phyloP scores from a whole-genome alignment of 345 rosid species.

The Litchi chinensis region DNA sequence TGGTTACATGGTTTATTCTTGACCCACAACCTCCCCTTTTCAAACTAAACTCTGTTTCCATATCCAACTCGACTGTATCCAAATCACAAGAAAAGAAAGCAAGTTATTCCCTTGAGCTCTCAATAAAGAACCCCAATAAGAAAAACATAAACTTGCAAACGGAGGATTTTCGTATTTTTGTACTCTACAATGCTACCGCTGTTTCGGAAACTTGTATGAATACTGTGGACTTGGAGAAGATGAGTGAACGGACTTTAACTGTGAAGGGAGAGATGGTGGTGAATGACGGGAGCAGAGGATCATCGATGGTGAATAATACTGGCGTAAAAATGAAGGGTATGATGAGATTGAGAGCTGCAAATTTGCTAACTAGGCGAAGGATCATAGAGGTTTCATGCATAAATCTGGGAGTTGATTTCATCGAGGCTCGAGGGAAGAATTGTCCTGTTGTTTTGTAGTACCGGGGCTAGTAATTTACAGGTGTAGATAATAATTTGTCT shows the following conservation, averaged over 20 bases:
- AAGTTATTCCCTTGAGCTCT: conserved; percentile 13
- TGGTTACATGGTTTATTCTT: conserved; percentile 30
- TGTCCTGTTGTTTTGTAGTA: background rate
- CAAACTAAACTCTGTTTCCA: conserved; percentile 23
- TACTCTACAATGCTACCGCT: background rate
- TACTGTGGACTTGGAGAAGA: background rate
- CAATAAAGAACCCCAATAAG: conserved; percentile 26
- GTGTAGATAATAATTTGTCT: too few relatives aligned
- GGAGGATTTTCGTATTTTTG: background rate
- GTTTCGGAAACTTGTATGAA: background rate
- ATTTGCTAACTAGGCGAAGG: conserved; percentile 21
- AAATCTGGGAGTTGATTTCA: conserved; percentile 15
- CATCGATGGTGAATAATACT: conserved; percentile 8
- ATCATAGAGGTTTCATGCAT: conserved; percentile 1
- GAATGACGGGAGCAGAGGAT: conserved; percentile 27
- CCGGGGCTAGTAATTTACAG: too few relatives aligned
- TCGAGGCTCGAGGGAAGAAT: conserved; percentile 3
- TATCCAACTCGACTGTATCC: conserved; percentile 25
- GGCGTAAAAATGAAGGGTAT: background rate
- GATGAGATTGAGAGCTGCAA: conserved; percentile 3
- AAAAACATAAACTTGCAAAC: conserved; percentile 16
- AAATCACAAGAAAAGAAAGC: conserved; percentile 7
- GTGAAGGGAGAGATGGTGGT: background rate
- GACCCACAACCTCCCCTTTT: conserved; percentile 31
- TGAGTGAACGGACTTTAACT: background rate